Conservation (phyloP, 164 flowering plant species). For the Akebia trifoliata region DNA sequence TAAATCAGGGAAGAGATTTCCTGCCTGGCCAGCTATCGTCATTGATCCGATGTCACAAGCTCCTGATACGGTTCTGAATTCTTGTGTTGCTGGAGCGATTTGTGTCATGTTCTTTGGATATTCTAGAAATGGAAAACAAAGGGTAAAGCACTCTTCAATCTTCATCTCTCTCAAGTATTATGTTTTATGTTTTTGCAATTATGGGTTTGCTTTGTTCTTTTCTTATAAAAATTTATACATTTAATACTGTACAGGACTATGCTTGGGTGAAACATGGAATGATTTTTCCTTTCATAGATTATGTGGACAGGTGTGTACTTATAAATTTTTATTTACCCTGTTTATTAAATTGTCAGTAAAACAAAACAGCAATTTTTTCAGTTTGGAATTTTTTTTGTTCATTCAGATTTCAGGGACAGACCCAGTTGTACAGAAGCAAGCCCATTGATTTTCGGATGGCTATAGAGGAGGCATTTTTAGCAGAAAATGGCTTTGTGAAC, state of each 20-base stretch:
- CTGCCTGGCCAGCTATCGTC: constrained; percentile 94
- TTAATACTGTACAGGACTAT: constrained; percentile 62
- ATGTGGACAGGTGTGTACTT: constrained; percentile 65
- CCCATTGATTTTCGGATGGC: constrained; percentile 70
- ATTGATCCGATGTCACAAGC: constrained; percentile 87
- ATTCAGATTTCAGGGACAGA: constrained; percentile 76
- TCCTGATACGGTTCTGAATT: constrained; percentile 64
- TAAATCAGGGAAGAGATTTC: constrained; percentile 64
- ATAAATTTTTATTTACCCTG: neutral
- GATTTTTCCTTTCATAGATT: constrained; percentile 79
- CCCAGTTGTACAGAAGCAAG: constrained; percentile 46
- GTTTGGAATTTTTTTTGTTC: constrained; percentile 8
- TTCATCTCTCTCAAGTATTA: neutral
- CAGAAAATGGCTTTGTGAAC: constrained; percentile 64
- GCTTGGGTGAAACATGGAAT: constrained; percentile 83
- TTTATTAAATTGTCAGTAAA: neutral
- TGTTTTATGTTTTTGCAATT: neutral
- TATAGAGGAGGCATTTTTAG: constrained; percentile 86
- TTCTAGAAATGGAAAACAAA: constrained; percentile 60
- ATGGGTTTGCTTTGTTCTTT: constrained; percentile 2
- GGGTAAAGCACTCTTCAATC: constrained; percentile 43
- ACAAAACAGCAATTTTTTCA: no score
- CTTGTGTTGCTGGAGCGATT: constrained; percentile 64
- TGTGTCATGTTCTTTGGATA: constrained; percentile 98
- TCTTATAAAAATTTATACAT: neutral